A percentile compares a stretch with the other conserved stretches of the same genome.
Evolutionary conservation across 208 protist species (phyloP).

Genomic region (Wallacemonas sp.): DNA sequence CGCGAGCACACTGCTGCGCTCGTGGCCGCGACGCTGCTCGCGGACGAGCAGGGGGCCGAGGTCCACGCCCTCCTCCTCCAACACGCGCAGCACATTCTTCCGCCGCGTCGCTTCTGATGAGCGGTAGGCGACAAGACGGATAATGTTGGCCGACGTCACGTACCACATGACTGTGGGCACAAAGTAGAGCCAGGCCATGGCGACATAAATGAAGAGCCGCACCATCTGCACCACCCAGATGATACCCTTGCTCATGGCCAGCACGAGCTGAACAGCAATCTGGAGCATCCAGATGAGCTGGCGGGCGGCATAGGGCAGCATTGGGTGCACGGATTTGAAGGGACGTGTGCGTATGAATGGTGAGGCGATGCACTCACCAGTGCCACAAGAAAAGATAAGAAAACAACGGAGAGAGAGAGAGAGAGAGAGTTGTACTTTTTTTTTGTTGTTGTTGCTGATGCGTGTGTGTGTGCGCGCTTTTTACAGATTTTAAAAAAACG

Average conservation of each 20-base stretch:
- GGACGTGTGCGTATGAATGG: too few relatives aligned
- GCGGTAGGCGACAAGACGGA: constrained; percentile 65
- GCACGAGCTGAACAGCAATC: constrained; percentile 47
- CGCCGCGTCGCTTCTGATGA: constrained; percentile 40
- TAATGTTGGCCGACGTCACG: constrained; percentile 64
- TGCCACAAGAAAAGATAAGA: too few relatives aligned
- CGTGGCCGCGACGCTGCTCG: constrained; percentile 4
- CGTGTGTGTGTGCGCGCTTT: neutral
- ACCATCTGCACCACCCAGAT: constrained; percentile 60
- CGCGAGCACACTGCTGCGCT: neutral
- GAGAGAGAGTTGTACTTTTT: neutral
- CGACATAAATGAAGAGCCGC: constrained; percentile 46
- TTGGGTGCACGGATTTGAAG: neutral
- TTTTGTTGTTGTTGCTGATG: neutral
- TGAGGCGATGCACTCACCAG: too few relatives aligned
- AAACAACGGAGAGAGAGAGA: neutral
- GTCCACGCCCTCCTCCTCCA: constrained; percentile 48
- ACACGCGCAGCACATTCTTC: constrained; percentile 47
- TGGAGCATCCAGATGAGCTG: constrained; percentile 68
- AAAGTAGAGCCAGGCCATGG: constrained; percentile 39
- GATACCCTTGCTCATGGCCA: constrained; percentile 53
- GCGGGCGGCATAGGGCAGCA: constrained; percentile 48
- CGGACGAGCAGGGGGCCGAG: constrained; percentile 1
- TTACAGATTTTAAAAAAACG: neutral
- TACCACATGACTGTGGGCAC: constrained; percentile 72